Conservation (phyloP, 805 yeast genomes). For the Limtongia smithiae region DNA sequence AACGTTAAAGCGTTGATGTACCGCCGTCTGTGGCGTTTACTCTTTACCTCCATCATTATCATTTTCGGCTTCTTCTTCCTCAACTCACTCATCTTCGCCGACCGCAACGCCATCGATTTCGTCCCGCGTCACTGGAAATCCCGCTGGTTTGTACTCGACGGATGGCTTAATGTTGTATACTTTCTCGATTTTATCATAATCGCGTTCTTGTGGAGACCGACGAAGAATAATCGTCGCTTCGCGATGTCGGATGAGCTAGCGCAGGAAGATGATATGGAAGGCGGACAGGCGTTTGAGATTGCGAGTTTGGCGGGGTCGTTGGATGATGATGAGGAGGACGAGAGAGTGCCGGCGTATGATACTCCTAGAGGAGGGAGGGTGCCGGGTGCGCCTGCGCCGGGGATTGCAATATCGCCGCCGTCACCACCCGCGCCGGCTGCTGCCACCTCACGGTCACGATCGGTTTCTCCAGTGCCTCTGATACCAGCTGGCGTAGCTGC, state of each 20-base stretch:
- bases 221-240: conserved; percentile 88
- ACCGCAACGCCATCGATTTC: conserved; percentile 70
- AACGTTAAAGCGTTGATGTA: conserved; percentile 86
- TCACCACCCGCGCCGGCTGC: background rate
- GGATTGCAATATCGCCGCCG: no score
- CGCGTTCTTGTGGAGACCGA: conserved; percentile 96
- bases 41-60: conserved; percentile 66
- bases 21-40: conserved; percentile 67
- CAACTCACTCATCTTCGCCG: conserved; percentile 65
- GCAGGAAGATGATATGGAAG: conserved; percentile 73
- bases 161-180: conserved; percentile 92
- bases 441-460: no score
- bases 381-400: no score
- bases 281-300: conserved; percentile 59
- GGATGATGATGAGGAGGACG: conserved; percentile 18
- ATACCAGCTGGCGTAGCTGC: no score
- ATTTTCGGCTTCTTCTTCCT: conserved; percentile 68
- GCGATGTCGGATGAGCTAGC: conserved; percentile 87
- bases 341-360: no score
- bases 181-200: conserved; percentile 77
- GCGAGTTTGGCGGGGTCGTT: conserved; percentile 37
- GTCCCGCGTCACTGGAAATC: conserved; percentile 90
- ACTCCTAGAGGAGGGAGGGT: background rate
- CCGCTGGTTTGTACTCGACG: conserved; percentile 80
- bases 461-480: no score